These are phyloP conservation scores for Cochlearia excelsa DNA, from an alignment of 345 rosid genomes.

Conservation along the genomic window DNA sequence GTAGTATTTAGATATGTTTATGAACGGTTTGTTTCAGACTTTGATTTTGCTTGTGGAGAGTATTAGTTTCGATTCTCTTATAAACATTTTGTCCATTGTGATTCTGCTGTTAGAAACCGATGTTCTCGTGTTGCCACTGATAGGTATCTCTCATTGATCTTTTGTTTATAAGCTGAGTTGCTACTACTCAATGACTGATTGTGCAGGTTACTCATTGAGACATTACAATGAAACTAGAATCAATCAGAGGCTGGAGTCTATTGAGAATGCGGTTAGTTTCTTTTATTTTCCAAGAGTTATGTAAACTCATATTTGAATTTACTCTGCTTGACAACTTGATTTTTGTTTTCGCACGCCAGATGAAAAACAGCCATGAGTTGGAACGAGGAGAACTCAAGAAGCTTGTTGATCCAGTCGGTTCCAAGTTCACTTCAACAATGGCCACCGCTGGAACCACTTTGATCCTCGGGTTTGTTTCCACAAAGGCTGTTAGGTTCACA, in stretches of 20 bases:
- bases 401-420: conserved; percentile 66
- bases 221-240: conserved; percentile 56
- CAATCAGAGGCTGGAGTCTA: conserved; percentile 62
- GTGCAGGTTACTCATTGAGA: conserved; percentile 59
- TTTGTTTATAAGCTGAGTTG: conserved; percentile 20
- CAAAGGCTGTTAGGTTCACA: conserved; percentile 11
- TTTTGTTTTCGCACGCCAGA: conserved; percentile 40
- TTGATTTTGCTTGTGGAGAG: background rate
- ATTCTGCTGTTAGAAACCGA: background rate
- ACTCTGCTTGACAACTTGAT: conserved; percentile 4
- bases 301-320: conserved; percentile 1
- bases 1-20: too few species aligned
- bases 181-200: conserved; percentile 22
- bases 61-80: background rate
- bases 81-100: background rate
- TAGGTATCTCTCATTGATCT: background rate
- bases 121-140: conserved; percentile 3
- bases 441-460: conserved; percentile 83
- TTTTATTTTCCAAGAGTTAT: background rate
- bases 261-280: conserved; percentile 62
- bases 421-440: conserved; percentile 45
- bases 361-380: conserved; percentile 50
- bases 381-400: conserved; percentile 71
- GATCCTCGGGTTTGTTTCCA: conserved; percentile 61
- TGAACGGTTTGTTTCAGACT: conserved; percentile 7